Evolutionary conservation across 805 yeast species (phyloP), one percentile per base, ranked within the genome.

Genomic region (Scheffersomyces lignosus): DNA sequence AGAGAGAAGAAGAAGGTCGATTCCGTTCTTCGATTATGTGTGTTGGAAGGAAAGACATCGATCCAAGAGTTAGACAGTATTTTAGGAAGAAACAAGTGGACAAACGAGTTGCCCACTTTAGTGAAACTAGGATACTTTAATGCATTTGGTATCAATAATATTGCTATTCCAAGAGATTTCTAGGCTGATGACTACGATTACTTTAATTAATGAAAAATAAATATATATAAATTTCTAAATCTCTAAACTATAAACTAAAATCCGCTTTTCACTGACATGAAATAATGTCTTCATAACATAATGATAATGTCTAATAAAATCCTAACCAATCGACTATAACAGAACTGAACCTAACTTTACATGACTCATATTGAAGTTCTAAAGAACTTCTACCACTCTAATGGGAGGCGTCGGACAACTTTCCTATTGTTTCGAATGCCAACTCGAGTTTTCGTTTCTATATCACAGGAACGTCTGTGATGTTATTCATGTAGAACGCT

Each of bases 21-120:
- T 41, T 74, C 80, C 1, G 66, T 63, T 1, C 43, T 64, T 15
- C 51, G 82, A 29, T 48, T 77, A 38, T 70, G 78, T 48, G 15
- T 75, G 1, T 38, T 76, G 4, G 80, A 75, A 34, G 60, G 60
- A 6, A 74, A 71, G 38, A 50, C 44, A 4, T 30, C 49, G 4
- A 28, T 38, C 3, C 41, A 41, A 14, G 66, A 66, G 41, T 47
- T 64, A 26, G 67, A 64, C 34, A 34, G 36, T 3, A 62, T 66
- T 5, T 28, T 64, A 39, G 66, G 71, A 4, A 39, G 57, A 30
- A 37, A 44, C 9, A 41, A 45, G 23, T 67, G 73, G 73, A 33
- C 41, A 3, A 37, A 36, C 9, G 69, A 66, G 37, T 18, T 63
- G 28, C 54, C 57, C 1, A 34, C 28, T 4, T 31, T 60, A 10